These are phyloP conservation scores for Fusarium sp. DNA, from an alignment of 2,329 filamentous ascomycete species.

Conservation along the genomic window DNA sequence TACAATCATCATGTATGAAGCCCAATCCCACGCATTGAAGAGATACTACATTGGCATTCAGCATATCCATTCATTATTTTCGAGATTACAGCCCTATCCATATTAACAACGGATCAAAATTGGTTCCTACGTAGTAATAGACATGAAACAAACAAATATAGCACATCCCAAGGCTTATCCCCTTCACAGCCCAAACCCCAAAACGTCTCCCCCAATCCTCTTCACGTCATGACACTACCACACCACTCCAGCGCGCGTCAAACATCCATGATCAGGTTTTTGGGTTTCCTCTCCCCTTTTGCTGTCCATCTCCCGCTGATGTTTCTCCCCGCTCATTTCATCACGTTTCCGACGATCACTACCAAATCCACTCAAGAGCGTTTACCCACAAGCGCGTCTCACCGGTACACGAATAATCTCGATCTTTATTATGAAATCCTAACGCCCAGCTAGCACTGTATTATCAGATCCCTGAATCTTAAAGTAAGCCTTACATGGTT, in stretches of 20 bases:
- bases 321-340: neutral
- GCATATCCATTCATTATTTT: neutral
- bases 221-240: neutral
- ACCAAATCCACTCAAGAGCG: neutral
- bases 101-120: no score
- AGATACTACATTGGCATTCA: neutral
- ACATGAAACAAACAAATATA: conserved; percentile 22
- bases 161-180: conserved; percentile 2
- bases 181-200: neutral
- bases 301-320: neutral
- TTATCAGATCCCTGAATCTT: no score
- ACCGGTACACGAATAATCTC: no score
- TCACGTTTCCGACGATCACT: neutral
- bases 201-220: neutral
- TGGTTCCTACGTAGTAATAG: neutral
- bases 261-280: neutral
- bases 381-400: neutral
- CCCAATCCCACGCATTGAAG: neutral
- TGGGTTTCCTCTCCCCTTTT: neutral
- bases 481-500: no score
- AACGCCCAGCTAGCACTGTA: no score
- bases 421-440: no score
- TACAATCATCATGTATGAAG: neutral
- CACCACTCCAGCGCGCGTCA: neutral
- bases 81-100: neutral